Percentiles rank a stretch among this genome's conserved stretches.
phyloP scores from a whole-genome alignment of 345 rosid genomes.

The Arabis hirsuta region DNA sequence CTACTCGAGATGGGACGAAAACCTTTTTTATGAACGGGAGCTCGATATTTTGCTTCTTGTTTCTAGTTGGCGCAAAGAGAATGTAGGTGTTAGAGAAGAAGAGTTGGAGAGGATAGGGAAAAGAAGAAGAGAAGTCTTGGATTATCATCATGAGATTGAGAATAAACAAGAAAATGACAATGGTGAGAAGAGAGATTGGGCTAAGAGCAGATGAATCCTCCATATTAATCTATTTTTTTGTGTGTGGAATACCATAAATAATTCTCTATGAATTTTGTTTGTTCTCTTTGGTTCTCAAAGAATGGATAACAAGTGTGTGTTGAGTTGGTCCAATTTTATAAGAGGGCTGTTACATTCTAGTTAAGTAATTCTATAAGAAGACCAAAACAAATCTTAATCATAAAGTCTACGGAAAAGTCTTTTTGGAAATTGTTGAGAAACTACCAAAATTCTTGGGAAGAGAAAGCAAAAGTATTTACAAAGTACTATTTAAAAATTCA shows the following conservation, averaged over 20 bases:
- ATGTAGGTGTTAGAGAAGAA: constrained; percentile 27
- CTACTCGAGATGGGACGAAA: not conserved
- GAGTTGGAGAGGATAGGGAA: constrained; percentile 32
- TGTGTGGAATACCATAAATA: constrained; percentile 38
- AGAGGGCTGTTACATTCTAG: constrained; percentile 1
- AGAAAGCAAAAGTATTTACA: not conserved
- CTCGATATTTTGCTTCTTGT: constrained; percentile 13
- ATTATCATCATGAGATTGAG: constrained; percentile 40
- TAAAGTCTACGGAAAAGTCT: constrained; percentile 36
- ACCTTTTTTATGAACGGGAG: constrained; percentile 13
- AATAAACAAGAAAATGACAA: constrained; percentile 34
- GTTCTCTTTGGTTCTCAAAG: not conserved
- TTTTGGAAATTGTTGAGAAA: constrained; percentile 41
- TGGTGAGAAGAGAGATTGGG: constrained; percentile 39
- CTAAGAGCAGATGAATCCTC: constrained; percentile 44
- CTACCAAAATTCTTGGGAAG: constrained; percentile 24
- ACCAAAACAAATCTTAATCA: constrained; percentile 31
- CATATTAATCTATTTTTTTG: constrained; percentile 38
- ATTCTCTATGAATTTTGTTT: not conserved
- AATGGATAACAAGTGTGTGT: constrained; percentile 21
- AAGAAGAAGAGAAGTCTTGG: constrained; percentile 38
- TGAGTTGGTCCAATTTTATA: constrained; percentile 34
- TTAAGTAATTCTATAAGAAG: constrained; percentile 22
- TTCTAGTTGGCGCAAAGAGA: constrained; percentile 17
- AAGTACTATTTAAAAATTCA: constrained; percentile 17